Conservation (phyloP, 495 filamentous ascomycete genomes). For the Penicillium flavigenum region DNA sequence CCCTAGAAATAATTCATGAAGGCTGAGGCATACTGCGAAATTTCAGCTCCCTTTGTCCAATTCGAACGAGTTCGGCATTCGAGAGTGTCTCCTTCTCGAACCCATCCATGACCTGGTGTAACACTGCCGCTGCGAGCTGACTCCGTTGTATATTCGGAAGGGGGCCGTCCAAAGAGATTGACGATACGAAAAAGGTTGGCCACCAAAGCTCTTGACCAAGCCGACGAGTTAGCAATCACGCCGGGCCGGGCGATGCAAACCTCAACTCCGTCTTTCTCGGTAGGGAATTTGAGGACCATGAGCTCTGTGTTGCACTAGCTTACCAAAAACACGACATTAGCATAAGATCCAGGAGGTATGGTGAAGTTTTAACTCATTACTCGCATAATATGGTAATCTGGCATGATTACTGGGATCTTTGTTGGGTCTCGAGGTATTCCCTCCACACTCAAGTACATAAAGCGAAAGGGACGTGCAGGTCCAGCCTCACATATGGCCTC, state of each 20-base stretch:
- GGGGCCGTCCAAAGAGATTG: conserved; percentile 4
- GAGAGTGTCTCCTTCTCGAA: conserved; percentile 47
- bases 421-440: conserved; percentile 38
- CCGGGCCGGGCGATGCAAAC: conserved; percentile 41
- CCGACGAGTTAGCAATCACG: conserved; percentile 16
- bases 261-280: conserved; percentile 34
- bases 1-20: not conserved
- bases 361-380: conserved; percentile 25
- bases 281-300: conserved; percentile 39
- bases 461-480: conserved; percentile 29
- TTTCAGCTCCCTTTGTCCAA: conserved; percentile 25
- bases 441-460: conserved; percentile 49
- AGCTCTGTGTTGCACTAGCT: conserved; percentile 44
- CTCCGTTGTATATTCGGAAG: conserved; percentile 36
- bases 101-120: conserved; percentile 46
- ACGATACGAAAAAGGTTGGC: conserved; percentile 7
- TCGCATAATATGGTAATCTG: conserved; percentile 44
- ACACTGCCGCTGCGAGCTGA: conserved; percentile 45
- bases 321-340: conserved; percentile 3
- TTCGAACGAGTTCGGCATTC: conserved; percentile 46
- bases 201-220: conserved; percentile 12
- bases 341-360: not conserved
- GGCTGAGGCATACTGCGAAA: not conserved
- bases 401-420: conserved; percentile 33
- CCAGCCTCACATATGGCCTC: conserved; percentile 33